Conservation (phyloP, 2,329 filamentous ascomycete species). For the Fusarium kyushuense region DNA sequence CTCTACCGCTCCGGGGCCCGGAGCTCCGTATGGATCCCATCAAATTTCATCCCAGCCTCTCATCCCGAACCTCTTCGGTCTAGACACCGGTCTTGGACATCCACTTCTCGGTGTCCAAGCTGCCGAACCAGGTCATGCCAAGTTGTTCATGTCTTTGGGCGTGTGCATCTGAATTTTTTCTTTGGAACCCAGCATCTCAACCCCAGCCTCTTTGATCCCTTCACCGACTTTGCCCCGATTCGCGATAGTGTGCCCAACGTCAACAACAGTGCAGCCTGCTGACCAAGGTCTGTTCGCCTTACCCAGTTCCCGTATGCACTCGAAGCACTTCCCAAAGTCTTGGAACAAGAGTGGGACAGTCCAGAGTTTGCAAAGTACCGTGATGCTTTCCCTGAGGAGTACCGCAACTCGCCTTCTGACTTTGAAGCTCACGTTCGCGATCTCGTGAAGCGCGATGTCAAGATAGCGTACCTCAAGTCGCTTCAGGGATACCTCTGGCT, state of each 20-base stretch:
- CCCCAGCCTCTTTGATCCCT: constrained; percentile 28
- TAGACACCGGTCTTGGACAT: constrained; percentile 29
- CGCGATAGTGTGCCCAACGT: constrained; percentile 21
- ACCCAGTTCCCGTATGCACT: constrained; percentile 82
- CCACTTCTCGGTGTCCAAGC: constrained; percentile 24
- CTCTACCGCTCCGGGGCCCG: constrained; percentile 37
- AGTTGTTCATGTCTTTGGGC: constrained; percentile 35
- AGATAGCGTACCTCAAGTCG: constrained; percentile 80
- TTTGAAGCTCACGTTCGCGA: constrained; percentile 77
- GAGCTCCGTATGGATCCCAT: constrained; percentile 40
- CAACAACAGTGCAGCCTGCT: constrained; percentile 35
- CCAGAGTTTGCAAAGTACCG: constrained; percentile 74
- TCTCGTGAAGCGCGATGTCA: constrained; percentile 78
- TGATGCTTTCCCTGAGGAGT: constrained; percentile 76
- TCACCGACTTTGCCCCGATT: constrained; percentile 46
- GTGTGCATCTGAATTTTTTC: constrained; percentile 33
- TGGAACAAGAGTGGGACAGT: constrained; percentile 75
- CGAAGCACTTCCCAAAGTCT: constrained; percentile 70
- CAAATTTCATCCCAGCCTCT: constrained; percentile 36
- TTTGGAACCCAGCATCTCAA: constrained; percentile 21
- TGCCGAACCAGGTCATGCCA: constrained; percentile 39
- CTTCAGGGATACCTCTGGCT: constrained; percentile 85
- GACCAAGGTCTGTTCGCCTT: constrained; percentile 28
- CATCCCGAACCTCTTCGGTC: constrained; percentile 34
- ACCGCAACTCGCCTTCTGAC: constrained; percentile 67